Evolutionary conservation across 345 rosid species (phyloP).

Genomic region (Anastatica hierochuntica): DNA sequence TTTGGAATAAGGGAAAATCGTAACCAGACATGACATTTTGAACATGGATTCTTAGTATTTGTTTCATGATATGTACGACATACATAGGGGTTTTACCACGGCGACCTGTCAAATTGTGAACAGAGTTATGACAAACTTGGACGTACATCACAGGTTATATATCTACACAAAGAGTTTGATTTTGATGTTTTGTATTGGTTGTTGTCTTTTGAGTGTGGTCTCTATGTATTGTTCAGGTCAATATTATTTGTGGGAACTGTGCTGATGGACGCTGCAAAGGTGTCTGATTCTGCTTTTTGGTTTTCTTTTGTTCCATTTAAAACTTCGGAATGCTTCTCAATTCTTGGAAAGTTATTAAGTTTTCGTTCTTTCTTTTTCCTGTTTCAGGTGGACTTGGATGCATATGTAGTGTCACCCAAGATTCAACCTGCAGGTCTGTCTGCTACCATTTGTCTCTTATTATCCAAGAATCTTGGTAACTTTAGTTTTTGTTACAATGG

Average conservation of each 20-base stretch:
- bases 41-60: slow-evolving; percentile 1
- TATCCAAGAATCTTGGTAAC: background rate
- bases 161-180: background rate
- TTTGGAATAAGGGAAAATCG: slow-evolving; percentile 1
- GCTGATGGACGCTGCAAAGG: slow-evolving; percentile 73
- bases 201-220: background rate
- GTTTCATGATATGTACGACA: background rate
- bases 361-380: slow-evolving; percentile 1
- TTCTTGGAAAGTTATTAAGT: background rate
- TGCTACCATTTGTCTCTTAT: slow-evolving; percentile 4
- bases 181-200: background rate
- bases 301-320: background rate
- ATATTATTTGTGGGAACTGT: slow-evolving; percentile 77
- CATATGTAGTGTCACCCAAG: slow-evolving; percentile 71
- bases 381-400: slow-evolving; percentile 70
- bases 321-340: background rate
- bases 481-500: background rate
- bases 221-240: slow-evolving; percentile 42
- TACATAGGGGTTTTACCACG: slow-evolving; percentile 62
- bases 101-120: slow-evolving; percentile 76
- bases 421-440: slow-evolving; percentile 76
- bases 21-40: background rate
- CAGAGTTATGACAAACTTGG: slow-evolving; percentile 77
- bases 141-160: slow-evolving; percentile 75
- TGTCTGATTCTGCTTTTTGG: background rate